phyloP scores from a whole-genome alignment of 1,284 basidiomycete species.

The Mrakiaceae sp. region DNA sequence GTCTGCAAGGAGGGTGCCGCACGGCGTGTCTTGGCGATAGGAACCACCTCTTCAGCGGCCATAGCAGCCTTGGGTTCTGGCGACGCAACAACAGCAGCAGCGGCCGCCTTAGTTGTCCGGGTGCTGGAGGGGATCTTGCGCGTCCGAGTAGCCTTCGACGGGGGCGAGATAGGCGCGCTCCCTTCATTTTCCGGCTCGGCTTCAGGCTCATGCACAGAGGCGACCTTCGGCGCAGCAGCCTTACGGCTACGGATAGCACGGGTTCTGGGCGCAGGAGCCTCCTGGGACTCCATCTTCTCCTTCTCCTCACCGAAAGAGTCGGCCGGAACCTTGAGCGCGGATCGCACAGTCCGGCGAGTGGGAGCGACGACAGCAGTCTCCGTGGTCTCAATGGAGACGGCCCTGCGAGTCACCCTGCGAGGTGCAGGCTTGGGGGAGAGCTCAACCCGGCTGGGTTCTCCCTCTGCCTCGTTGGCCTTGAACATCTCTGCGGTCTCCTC shows the following conservation, averaged over 20 bases:
- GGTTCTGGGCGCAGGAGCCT: neutral
- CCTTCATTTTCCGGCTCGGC: neutral
- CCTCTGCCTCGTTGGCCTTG: neutral
- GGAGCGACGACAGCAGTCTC: neutral
- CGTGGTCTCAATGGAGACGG: no score
- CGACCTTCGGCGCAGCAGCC: neutral
- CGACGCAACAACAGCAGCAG: no score
- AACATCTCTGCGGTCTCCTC: neutral
- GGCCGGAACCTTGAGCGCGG: neutral
- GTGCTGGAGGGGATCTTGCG: neutral
- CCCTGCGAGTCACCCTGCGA: neutral
- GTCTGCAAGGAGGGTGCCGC: no score
- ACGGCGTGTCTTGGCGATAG: no score
- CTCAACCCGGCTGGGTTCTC: neutral
- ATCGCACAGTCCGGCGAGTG: neutral
- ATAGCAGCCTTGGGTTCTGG: no score
- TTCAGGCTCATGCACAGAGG: neutral
- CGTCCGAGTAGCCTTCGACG: neutral
- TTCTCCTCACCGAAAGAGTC: neutral
- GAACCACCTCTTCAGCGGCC: no score
- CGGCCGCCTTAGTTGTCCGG: no score
- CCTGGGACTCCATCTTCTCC: neutral
- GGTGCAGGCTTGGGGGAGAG: slow-evolving; percentile 1
- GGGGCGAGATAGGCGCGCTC: neutral
- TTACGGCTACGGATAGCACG: neutral